These are phyloP conservation scores for Zygotorulaspora sp. DNA, from an alignment of 805 yeast genomes.

Conservation along the genomic window DNA sequence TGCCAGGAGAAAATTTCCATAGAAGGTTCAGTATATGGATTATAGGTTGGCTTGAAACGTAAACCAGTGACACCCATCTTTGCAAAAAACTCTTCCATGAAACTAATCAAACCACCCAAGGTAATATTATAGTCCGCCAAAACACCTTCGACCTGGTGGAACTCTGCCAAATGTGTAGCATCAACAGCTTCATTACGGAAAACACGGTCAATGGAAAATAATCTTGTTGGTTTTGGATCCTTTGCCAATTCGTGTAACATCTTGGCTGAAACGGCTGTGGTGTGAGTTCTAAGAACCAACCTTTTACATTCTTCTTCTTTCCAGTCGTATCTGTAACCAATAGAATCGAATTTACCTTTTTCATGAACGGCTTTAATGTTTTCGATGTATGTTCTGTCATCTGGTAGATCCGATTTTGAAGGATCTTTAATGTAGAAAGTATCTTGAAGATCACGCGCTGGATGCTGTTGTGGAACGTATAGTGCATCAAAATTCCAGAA, in stretches of 20 bases:
- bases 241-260: conserved; percentile 84
- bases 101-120: conserved; percentile 92
- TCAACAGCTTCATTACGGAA: conserved; percentile 99
- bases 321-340: conserved; percentile 99
- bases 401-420: conserved; percentile 69
- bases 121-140: conserved; percentile 94
- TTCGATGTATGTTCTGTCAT: conserved; percentile 71
- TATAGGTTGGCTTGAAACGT: conserved; percentile 97
- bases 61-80: conserved; percentile 96
- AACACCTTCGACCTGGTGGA: conserved; percentile 99
- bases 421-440: conserved; percentile 98
- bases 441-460: conserved; percentile 98
- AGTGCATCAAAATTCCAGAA: conserved; percentile 99
- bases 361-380: conserved; percentile 82
- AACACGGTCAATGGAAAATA: conserved; percentile 95
- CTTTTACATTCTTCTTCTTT: conserved; percentile 82
- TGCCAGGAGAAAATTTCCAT: conserved; percentile 98
- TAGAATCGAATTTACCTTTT: conserved; percentile 85
- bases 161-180: conserved; percentile 98
- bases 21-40: conserved; percentile 98
- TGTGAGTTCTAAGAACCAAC: conserved; percentile 94
- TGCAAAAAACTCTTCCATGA: conserved; percentile 94
- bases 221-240: conserved; percentile 83
- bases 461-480: conserved; percentile 98
- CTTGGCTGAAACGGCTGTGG: conserved; percentile 88